phyloP scores from a whole-genome alignment of 2,329 filamentous ascomycete species.

The Teratosphaeria zuluensis region DNA sequence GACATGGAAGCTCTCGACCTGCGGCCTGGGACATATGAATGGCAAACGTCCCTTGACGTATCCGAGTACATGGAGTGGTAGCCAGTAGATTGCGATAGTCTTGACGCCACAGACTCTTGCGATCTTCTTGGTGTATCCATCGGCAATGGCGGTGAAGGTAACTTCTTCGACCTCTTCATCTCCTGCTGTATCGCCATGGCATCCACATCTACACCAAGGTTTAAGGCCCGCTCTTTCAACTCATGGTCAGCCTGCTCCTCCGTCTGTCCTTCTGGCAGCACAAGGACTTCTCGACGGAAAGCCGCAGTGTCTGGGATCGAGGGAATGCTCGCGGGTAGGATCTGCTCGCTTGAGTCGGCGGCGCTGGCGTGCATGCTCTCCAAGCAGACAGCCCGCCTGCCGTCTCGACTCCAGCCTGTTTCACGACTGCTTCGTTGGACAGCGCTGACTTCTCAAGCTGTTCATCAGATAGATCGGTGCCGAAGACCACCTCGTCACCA shows the following conservation, averaged over 20 bases:
- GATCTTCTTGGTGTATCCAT: conserved; percentile 18
- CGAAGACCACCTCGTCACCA: neutral
- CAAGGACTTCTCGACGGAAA: conserved; percentile 22
- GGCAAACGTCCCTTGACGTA: conserved; percentile 18
- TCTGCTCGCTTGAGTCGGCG: neutral
- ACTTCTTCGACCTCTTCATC: conserved; percentile 3
- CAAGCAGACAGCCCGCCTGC: neutral
- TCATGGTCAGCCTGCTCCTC: conserved; percentile 21
- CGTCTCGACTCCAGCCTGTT: neutral
- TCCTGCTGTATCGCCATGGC: conserved; percentile 1
- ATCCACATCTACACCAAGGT: conserved; percentile 17
- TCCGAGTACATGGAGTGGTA: conserved; percentile 25
- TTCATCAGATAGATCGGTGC: neutral
- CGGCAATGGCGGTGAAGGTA: conserved; percentile 4
- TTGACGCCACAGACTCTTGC: conserved; percentile 20
- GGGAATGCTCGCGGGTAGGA: neutral
- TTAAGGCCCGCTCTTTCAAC: conserved; percentile 17
- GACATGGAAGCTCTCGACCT: conserved; percentile 19
- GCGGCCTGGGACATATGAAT: conserved; percentile 4
- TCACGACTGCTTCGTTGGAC: neutral
- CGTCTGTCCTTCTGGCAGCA: conserved; percentile 18
- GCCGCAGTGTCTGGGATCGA: conserved; percentile 7
- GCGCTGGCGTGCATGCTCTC: neutral
- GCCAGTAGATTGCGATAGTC: conserved; percentile 25
- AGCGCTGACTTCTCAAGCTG: neutral